Evolutionary conservation across 306 rosid genomes (phyloP).

Genomic region (Citrullus colocynthis): DNA sequence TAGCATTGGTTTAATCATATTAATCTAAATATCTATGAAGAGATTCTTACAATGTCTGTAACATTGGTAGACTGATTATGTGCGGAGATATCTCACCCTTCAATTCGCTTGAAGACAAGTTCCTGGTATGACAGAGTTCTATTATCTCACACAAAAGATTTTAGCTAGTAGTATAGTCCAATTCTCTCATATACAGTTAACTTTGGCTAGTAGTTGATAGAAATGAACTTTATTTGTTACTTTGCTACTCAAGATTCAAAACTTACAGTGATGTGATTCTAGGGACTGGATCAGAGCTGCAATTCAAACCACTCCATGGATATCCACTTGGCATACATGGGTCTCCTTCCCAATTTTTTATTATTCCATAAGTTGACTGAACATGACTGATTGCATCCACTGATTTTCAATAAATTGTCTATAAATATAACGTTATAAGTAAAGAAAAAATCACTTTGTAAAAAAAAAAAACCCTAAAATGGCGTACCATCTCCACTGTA

Average conservation of each 20-base stretch:
- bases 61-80: slow-evolving; percentile 17
- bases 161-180: background rate
- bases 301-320: slow-evolving; percentile 35
- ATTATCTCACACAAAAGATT: background rate
- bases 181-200: background rate
- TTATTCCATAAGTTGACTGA: slow-evolving; percentile 15
- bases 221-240: background rate
- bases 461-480: background rate
- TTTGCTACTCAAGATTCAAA: background rate
- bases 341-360: slow-evolving; percentile 39
- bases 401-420: background rate
- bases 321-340: slow-evolving; percentile 26
- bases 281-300: slow-evolving; percentile 20
- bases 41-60: slow-evolving; percentile 26
- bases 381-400: slow-evolving; percentile 27
- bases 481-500: slow-evolving; percentile 6
- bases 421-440: background rate
- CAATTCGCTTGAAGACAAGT: slow-evolving; percentile 29
- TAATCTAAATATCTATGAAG: background rate
- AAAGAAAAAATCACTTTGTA: background rate
- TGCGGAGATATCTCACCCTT: slow-evolving; percentile 16
- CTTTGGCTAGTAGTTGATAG: background rate
- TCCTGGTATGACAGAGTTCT: slow-evolving; percentile 17
- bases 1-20: background rate
- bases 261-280: slow-evolving; percentile 33